A percentile compares a stretch with the other conserved stretches of the same genome.
Conservation (phyloP, 495 filamentous ascomycete species). For the Trichoderma reesei region DNA sequence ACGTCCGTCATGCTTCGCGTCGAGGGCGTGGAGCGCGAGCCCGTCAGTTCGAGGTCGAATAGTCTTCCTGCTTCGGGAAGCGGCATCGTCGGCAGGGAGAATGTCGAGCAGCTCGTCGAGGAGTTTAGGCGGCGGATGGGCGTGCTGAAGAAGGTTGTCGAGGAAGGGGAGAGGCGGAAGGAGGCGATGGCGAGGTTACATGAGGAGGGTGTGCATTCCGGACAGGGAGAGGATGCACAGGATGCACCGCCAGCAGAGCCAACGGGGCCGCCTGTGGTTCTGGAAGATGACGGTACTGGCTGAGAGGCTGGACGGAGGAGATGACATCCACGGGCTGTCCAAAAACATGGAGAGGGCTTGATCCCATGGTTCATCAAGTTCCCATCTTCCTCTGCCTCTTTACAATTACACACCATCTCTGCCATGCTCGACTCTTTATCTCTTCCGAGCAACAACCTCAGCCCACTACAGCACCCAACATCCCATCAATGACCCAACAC, state of each 20-base stretch:
- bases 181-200: not conserved
- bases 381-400: no score
- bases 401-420: no score
- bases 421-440: no score
- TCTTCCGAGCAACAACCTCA: no score
- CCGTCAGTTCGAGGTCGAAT: conserved; percentile 17
- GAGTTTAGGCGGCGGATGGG: conserved; percentile 60
- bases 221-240: not conserved
- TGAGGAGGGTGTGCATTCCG: not conserved
- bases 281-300: not conserved
- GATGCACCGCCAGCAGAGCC: not conserved
- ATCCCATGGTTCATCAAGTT: no score
- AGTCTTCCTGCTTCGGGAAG: conserved; percentile 18
- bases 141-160: conserved; percentile 38
- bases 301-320: not conserved
- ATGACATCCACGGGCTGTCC: not conserved
- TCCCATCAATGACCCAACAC: no score
- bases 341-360: no score
- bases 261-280: not conserved
- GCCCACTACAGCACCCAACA: no score
- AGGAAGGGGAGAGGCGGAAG: conserved; percentile 23
- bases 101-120: conserved; percentile 49
- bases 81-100: conserved; percentile 20
- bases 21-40: conserved; percentile 42
- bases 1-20: conserved; percentile 57